phyloP scores from a whole-genome alignment of 1,284 basidiomycete species.

The Phenoliferia sp. region DNA sequence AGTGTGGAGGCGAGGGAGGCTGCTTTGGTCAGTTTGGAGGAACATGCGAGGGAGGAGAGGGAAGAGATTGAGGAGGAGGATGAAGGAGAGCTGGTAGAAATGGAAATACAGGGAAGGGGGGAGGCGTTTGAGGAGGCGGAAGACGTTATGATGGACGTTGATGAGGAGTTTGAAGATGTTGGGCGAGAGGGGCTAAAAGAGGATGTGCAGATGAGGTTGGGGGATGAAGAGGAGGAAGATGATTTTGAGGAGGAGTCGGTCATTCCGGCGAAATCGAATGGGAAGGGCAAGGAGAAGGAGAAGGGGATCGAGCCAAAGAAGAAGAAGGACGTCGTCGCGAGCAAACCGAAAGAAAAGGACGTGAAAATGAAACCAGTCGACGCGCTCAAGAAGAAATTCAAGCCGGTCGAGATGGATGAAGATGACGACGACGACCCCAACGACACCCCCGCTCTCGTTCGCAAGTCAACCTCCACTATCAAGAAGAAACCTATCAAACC shows the following conservation, averaged over 20 bases:
- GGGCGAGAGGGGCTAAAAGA: not conserved
- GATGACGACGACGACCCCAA: slow-evolving; percentile 11
- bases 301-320: slow-evolving; percentile 1
- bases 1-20: slow-evolving; percentile 1
- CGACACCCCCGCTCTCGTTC: not conserved
- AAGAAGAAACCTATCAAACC: not conserved
- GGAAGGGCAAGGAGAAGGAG: slow-evolving; percentile 2
- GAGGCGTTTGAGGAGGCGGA: not conserved
- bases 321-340: not conserved
- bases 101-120: not conserved
- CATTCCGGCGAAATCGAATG: slow-evolving; percentile 58
- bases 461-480: not conserved
- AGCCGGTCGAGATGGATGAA: not conserved
- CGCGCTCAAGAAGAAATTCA: not conserved
- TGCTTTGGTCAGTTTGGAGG: slow-evolving; percentile 3
- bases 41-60: not conserved
- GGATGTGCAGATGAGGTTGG: not conserved
- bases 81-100: not conserved
- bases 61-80: not conserved
- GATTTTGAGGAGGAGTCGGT: slow-evolving; percentile 61
- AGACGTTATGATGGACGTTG: not conserved
- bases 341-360: not conserved
- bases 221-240: not conserved
- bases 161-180: too few species aligned
- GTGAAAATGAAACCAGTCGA: not conserved